A percentile compares a stretch with the other conserved stretches of the same genome.
phyloP scores from a whole-genome alignment of 805 yeast species.

The Starmerella apis region DNA sequence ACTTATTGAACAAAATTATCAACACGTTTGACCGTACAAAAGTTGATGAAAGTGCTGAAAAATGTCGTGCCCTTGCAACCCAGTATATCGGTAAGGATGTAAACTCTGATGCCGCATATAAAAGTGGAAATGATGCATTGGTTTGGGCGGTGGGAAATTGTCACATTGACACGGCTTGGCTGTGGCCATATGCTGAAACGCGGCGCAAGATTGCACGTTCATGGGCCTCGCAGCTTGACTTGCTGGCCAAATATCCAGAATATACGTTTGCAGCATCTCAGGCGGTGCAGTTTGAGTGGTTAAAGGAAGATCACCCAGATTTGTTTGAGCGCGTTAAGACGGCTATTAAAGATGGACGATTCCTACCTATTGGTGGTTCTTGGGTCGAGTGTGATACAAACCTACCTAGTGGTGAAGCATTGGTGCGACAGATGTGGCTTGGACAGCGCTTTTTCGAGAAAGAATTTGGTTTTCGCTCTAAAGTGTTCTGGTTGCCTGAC shows the following conservation, averaged over 20 bases:
- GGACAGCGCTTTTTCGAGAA: slow-evolving; percentile 80
- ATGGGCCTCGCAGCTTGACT: slow-evolving; percentile 84
- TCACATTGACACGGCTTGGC: slow-evolving; percentile 97
- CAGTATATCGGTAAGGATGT: slow-evolving; percentile 56
- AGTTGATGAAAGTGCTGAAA: slow-evolving; percentile 39
- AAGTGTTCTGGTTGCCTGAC: slow-evolving; percentile 90
- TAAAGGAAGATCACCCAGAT: slow-evolving; percentile 75
- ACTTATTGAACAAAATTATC: slow-evolving; percentile 72
- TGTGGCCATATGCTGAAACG: slow-evolving; percentile 98
- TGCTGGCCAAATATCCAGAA: slow-evolving; percentile 83
- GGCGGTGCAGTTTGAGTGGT: slow-evolving; percentile 93
- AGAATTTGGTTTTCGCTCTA: slow-evolving; percentile 66
- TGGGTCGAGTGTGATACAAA: slow-evolving; percentile 98
- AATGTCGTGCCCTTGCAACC: slow-evolving; percentile 58
- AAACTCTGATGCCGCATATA: slow-evolving; percentile 54
- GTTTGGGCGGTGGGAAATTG: slow-evolving; percentile 89
- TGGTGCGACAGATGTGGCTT: slow-evolving; percentile 74
- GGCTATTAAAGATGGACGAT: slow-evolving; percentile 60
- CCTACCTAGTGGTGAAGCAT: slow-evolving; percentile 87
- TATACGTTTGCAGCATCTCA: slow-evolving; percentile 91
- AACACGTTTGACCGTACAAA: slow-evolving; percentile 68
- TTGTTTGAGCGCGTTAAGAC: slow-evolving; percentile 50
- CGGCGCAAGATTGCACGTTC: slow-evolving; percentile 85
- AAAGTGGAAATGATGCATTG: slow-evolving; percentile 26
- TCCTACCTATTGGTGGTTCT: slow-evolving; percentile 88